Evolutionary conservation across 2,329 filamentous ascomycete species (phyloP), one percentile per base, ranked within the genome.

Genomic region (Pestalotiopsis sp.): DNA sequence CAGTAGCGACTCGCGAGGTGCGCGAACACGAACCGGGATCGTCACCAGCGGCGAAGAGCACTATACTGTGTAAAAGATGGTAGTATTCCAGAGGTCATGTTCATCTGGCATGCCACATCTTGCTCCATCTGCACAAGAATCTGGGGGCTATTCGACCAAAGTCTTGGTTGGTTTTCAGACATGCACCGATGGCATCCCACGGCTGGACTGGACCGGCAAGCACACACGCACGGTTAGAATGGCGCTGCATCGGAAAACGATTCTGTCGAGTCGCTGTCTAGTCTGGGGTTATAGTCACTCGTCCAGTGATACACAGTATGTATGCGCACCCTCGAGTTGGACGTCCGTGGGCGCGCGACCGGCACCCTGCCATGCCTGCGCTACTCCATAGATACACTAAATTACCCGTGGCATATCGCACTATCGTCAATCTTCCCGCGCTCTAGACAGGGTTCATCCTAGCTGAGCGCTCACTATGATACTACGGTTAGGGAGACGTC

Each of bases 361-460:
- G 17, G 44, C 44, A 52, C 44, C 44, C 44, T 52, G 44, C 44
- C 44, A 52, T 22, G 44, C 44, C 20, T 20, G 44, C 56, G 26
- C 56, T 58, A 58, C 24, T 11, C n/a, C 14, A 35, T 35, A 61
- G 26, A 17, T 20, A 52, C 44, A 20, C 44, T 35, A 61, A 61
- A 20, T 30, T 61, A 61, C 58, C 58, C 58, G 58, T 61, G 58
- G 58, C 58, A 61, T 61, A 61, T 61, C 58, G 58, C 35, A 39
- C 58, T 61, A 61, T 35, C 30, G 35, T 61, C 44, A 52, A 52
- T 39, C 30, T 39, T 61, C 58, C 58, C 58, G 58, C 58, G 58
- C 58, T 61, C 58, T 61, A 61, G 26, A 39, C 58, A 61, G 30
- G 58, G 58, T 61, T 61, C 58, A 61, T 61, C 58, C 58, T 39